These are phyloP conservation scores for Coniella lustricola DNA, from an alignment of 2,329 filamentous ascomycete genomes.

Conservation along the genomic window DNA sequence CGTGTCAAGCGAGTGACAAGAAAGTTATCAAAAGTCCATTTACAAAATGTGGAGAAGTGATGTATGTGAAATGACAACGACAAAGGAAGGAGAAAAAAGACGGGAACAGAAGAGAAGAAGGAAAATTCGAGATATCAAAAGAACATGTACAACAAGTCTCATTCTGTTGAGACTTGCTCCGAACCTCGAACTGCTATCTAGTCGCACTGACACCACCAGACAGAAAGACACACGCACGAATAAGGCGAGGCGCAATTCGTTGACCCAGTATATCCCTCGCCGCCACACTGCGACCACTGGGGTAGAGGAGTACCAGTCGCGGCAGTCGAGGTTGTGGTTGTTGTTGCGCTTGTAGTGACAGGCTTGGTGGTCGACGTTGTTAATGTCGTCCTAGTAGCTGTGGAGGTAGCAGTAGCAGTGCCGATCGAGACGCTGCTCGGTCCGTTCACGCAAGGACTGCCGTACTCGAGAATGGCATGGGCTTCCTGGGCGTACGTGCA, in stretches of 20 bases:
- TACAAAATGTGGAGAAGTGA: too few species aligned
- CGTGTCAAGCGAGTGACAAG: too few species aligned
- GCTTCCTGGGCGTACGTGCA: constrained; percentile 36
- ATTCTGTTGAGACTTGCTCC: too few species aligned
- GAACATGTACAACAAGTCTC: too few species aligned
- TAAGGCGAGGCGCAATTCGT: constrained; percentile 27
- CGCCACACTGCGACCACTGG: constrained; percentile 32
- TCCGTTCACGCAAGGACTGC: not conserved
- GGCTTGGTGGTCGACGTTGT: not conserved
- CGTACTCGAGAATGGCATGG: constrained; percentile 24
- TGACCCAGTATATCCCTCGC: constrained; percentile 26
- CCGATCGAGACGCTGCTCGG: constrained; percentile 6
- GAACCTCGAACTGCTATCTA: not conserved
- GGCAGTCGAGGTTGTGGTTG: not conserved
- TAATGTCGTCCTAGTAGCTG: not conserved
- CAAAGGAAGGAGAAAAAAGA: too few species aligned
- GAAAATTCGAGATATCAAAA: too few species aligned
- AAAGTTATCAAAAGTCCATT: too few species aligned
- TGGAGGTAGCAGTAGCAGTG: not conserved
- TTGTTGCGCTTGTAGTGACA: too few species aligned
- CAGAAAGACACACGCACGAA: constrained; percentile 22
- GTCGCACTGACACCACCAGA: constrained; percentile 29
- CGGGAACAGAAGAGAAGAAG: too few species aligned
- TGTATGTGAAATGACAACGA: too few species aligned
- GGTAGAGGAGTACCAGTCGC: constrained; percentile 19